Percentiles rank a stretch among this genome's conserved stretches.
Conservation (phyloP, 2,329 filamentous ascomycete species). For the Daldinia eschscholtzii region DNA sequence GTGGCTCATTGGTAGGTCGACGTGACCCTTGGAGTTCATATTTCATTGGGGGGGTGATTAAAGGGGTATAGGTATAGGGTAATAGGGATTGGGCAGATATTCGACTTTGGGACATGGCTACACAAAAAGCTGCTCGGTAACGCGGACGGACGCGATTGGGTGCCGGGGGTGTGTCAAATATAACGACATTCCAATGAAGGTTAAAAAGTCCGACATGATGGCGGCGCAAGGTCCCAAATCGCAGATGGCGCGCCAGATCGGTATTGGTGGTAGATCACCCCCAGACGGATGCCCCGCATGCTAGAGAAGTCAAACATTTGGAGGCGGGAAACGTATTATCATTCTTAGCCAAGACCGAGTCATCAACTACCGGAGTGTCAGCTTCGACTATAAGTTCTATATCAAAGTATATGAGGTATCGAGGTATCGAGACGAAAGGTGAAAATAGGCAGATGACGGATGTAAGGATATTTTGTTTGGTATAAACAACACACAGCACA, state of each 20-base stretch:
- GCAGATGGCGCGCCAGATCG: constrained; percentile 36
- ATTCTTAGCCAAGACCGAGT: constrained; percentile 12
- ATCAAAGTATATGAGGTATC: not conserved
- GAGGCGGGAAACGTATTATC: constrained; percentile 21
- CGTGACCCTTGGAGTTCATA: constrained; percentile 37
- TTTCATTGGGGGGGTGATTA: constrained; percentile 4
- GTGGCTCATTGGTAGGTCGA: constrained; percentile 35
- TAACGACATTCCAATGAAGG: constrained; percentile 41
- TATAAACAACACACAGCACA: constrained; percentile 26
- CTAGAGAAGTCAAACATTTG: constrained; percentile 17
- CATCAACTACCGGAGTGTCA: constrained; percentile 23
- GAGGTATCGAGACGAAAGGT: constrained; percentile 4
- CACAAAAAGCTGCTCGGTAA: constrained; percentile 19
- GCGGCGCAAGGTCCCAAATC: constrained; percentile 33
- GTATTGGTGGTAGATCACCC: constrained; percentile 41
- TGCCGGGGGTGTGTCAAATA: constrained; percentile 13
- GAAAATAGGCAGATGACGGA: constrained; percentile 41
- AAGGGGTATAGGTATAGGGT: constrained; percentile 6
- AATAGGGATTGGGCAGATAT: not conserved
- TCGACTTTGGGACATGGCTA: not conserved
- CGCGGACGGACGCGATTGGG: constrained; percentile 37
- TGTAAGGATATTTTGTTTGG: constrained; percentile 20
- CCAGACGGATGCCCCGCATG: constrained; percentile 39
- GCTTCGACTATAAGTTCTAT: not conserved
- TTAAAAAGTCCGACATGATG: constrained; percentile 37